Evolutionary conservation across 257 asterid genomes (phyloP).

Genomic region (Euphrasia confusa): DNA sequence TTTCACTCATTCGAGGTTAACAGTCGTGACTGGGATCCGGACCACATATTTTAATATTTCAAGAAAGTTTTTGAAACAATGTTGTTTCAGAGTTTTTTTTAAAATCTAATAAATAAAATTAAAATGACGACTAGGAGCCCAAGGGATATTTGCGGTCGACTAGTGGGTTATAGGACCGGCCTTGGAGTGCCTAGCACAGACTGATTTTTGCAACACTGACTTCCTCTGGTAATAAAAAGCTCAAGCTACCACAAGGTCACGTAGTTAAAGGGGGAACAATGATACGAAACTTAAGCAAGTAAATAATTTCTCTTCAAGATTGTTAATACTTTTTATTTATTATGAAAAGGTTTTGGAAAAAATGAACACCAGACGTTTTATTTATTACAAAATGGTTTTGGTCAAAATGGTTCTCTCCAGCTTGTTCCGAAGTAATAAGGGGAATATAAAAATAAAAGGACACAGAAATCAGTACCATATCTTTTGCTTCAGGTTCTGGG

Average conservation of each 20-base stretch:
- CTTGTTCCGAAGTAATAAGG: not conserved
- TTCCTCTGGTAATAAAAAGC: not conserved
- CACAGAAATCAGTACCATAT: slow-evolving; percentile 38
- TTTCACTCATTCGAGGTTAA: not conserved
- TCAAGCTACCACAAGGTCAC: slow-evolving; percentile 13
- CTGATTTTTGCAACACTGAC: not conserved
- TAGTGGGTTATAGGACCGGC: not conserved
- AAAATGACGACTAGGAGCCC: no score
- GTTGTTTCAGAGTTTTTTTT: no score
- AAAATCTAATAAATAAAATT: no score
- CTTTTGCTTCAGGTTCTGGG: slow-evolving; percentile 61
- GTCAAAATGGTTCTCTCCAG: not conserved
- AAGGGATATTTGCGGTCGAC: no score
- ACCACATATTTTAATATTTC: not conserved
- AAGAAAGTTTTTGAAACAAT: not conserved
- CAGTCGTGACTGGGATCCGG: not conserved
- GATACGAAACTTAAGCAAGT: slow-evolving; percentile 4
- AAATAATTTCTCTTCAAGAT: not conserved
- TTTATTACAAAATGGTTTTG: not conserved
- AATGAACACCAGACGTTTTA: not conserved
- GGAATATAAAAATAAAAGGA: slow-evolving; percentile 4
- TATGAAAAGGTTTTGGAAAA: not conserved
- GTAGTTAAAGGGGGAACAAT: not conserved
- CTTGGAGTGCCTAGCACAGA: not conserved
- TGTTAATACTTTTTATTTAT: not conserved